Evolutionary conservation across 164 flowering plant genomes (phyloP).

Genomic region (Hamamelis virginiana): DNA sequence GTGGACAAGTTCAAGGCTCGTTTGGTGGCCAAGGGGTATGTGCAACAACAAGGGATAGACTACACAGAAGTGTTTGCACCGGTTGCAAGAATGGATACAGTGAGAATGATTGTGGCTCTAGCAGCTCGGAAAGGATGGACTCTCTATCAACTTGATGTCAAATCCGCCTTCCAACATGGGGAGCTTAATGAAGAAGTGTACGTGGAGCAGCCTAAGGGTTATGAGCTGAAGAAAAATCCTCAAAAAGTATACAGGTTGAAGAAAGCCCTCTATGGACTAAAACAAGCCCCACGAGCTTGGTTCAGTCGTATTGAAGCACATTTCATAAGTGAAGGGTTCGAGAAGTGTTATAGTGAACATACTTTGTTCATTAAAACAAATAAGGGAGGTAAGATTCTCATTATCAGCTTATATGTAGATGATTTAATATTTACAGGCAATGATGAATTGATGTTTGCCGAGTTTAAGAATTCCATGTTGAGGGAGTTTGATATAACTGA

Average conservation of each 20-base stretch:
- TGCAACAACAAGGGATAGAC: not conserved
- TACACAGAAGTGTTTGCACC: not conserved
- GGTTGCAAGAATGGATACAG: not conserved
- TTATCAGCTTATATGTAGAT: constrained; percentile 15
- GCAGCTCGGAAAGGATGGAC: too few species aligned
- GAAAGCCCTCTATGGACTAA: constrained; percentile 13
- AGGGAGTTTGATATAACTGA: constrained; percentile 16
- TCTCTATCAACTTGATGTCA: too few species aligned
- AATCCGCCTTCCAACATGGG: too few species aligned
- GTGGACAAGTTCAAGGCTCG: too few species aligned
- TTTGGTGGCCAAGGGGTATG: not conserved
- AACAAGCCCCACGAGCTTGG: constrained; percentile 14
- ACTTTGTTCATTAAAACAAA: too few species aligned
- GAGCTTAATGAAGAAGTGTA: not conserved
- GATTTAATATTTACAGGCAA: constrained; percentile 1
- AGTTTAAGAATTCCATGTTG: constrained; percentile 3
- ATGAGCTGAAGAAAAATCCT: not conserved
- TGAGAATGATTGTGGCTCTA: not conserved
- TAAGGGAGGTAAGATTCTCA: not conserved
- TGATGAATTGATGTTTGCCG: not conserved
- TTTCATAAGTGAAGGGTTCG: too few species aligned
- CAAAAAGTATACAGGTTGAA: not conserved
- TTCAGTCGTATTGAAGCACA: not conserved
- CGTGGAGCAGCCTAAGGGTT: not conserved
- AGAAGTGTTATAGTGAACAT: too few species aligned